Percentiles rank a stretch among this genome's conserved stretches.
Conservation (phyloP, 2,329 filamentous ascomycete species). For the Cadophora luteo-olivacea region DNA sequence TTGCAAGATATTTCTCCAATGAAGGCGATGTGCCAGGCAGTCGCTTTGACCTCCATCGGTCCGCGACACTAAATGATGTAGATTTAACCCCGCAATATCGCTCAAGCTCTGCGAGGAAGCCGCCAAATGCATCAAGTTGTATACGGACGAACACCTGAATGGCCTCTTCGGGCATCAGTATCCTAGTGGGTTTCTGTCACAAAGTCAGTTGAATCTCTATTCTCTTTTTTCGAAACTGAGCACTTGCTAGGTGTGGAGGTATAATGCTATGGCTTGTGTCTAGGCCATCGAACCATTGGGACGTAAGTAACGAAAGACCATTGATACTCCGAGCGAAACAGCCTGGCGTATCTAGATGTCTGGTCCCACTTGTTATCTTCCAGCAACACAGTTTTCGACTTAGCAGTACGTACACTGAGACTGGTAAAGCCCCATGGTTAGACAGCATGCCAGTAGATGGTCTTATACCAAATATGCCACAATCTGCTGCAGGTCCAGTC, state of each 20-base stretch:
- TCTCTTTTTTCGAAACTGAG: not conserved
- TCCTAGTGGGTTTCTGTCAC: slow-evolving; percentile 4
- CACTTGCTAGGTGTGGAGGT: not conserved
- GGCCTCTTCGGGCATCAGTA: slow-evolving; percentile 4
- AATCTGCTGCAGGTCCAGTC: slow-evolving; percentile 30
- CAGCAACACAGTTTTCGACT: not conserved
- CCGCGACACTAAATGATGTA: slow-evolving; percentile 4
- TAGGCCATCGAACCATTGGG: slow-evolving; percentile 18
- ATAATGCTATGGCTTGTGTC: not conserved
- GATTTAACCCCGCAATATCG: slow-evolving; percentile 12
- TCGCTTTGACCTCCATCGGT: slow-evolving; percentile 8
- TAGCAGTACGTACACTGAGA: slow-evolving; percentile 25
- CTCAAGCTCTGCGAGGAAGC: slow-evolving; percentile 4
- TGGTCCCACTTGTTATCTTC: slow-evolving; percentile 5
- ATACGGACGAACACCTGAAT: not conserved
- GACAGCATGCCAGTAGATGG: slow-evolving; percentile 19
- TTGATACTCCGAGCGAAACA: slow-evolving; percentile 31
- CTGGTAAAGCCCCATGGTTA: slow-evolving; percentile 27
- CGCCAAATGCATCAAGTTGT: not conserved
- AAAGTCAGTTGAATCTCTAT: not conserved
- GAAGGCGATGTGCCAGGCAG: not conserved
- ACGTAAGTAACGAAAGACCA: slow-evolving; percentile 16
- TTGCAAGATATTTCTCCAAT: slow-evolving; percentile 21
- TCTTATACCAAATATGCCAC: slow-evolving; percentile 32
- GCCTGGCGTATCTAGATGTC: slow-evolving; percentile 33